A percentile compares a stretch with the other conserved stretches of the same genome.
phyloP scores from a whole-genome alignment of 805 yeast species.

The Lachancea thermotolerans region DNA sequence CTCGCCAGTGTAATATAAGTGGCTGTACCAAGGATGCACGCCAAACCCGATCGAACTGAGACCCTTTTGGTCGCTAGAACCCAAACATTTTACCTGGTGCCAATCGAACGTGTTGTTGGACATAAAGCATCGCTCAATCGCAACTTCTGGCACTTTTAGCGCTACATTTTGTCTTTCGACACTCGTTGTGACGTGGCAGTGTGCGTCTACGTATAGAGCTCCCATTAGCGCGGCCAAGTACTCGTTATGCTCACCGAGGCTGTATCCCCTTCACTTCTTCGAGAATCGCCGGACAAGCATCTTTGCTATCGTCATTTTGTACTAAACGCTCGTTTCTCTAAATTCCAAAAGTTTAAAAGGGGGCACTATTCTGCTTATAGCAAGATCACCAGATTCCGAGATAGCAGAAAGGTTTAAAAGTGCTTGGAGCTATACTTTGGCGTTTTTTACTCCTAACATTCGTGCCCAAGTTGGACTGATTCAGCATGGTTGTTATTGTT shows the following conservation, averaged over 20 bases:
- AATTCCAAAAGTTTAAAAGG: too few species aligned
- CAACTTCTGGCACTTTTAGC: constrained; percentile 2
- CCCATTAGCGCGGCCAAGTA: neutral
- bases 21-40: constrained; percentile 89
- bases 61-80: constrained; percentile 12
- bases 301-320: neutral
- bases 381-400: neutral
- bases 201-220: constrained; percentile 28
- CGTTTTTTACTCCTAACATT: neutral
- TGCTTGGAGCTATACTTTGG: too few species aligned
- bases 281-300: too few species aligned
- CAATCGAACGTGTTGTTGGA: constrained; percentile 37
- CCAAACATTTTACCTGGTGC: constrained; percentile 18
- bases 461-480: neutral
- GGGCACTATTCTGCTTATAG: too few species aligned
- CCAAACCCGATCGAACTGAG: constrained; percentile 48
- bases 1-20: constrained; percentile 42
- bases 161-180: neutral
- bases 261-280: too few species aligned
- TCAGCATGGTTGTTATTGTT: constrained; percentile 55
- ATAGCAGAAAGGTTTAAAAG: neutral
- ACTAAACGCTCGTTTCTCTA: neutral
- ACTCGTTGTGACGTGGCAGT: constrained; percentile 31
- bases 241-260: too few species aligned
- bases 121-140: constrained; percentile 35